Percentiles rank a stretch among this genome's conserved stretches.
Conservation (phyloP, 345 rosid genomes). For the Barbarea vulgaris region DNA sequence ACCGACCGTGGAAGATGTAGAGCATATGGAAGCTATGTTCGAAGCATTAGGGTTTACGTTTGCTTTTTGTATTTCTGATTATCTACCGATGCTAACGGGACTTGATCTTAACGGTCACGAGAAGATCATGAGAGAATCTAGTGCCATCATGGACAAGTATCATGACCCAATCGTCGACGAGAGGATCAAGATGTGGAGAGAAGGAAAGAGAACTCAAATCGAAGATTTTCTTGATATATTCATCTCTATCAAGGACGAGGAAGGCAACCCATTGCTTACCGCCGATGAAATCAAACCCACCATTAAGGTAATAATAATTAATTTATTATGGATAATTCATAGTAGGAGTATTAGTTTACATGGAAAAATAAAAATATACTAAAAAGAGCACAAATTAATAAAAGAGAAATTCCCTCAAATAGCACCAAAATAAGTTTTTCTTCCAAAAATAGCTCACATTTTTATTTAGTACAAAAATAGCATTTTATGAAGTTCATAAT, state of each 20-base stretch:
- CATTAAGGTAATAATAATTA: constrained; percentile 33
- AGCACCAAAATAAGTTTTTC: too few species aligned
- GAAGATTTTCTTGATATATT: constrained; percentile 47
- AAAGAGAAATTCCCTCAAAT: too few species aligned
- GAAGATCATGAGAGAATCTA: constrained; percentile 40
- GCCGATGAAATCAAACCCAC: constrained; percentile 47
- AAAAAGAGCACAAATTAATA: neutral
- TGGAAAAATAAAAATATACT: neutral
- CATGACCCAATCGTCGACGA: constrained; percentile 42
- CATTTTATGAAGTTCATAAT: too few species aligned
- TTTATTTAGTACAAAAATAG: too few species aligned
- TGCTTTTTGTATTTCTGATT: constrained; percentile 56
- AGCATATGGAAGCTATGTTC: constrained; percentile 54
- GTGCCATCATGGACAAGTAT: constrained; percentile 41
- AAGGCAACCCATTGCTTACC: constrained; percentile 43
- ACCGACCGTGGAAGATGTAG: constrained; percentile 48
- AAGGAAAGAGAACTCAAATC: constrained; percentile 40
- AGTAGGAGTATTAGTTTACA: neutral
- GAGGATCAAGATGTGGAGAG: constrained; percentile 46
- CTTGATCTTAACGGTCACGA: constrained; percentile 50
- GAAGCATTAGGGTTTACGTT: constrained; percentile 35
- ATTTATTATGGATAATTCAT: neutral
- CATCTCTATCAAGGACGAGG: constrained; percentile 40
- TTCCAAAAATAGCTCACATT: too few species aligned
- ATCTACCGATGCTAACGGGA: constrained; percentile 46